Conservation (phyloP, 495 filamentous ascomycete species). For the Penicillium salamii region DNA sequence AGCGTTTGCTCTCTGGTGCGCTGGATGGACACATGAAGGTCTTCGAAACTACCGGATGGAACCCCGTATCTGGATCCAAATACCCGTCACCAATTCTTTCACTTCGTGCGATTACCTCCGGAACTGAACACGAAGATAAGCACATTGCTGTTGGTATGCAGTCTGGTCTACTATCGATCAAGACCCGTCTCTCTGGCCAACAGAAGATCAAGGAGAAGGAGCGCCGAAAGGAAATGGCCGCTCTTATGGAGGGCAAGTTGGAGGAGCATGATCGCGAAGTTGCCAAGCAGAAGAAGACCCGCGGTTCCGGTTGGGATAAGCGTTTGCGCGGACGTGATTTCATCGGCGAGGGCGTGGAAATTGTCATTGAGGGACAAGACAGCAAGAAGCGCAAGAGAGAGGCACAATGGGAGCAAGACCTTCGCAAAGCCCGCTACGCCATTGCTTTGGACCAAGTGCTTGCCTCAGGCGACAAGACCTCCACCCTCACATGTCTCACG, state of each 20-base stretch:
- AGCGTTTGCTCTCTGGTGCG: conserved; percentile 78
- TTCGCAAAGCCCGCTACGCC: conserved; percentile 74
- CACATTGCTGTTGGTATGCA: conserved; percentile 94
- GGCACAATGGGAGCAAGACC: conserved; percentile 72
- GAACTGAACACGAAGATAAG: conserved; percentile 67
- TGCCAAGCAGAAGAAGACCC: conserved; percentile 63
- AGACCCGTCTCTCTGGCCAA: conserved; percentile 79
- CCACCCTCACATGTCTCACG: conserved; percentile 72
- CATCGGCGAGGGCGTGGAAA: conserved; percentile 80
- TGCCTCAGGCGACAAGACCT: conserved; percentile 49
- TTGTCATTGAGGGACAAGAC: conserved; percentile 78
- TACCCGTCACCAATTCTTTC: conserved; percentile 89
- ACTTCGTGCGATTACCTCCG: conserved; percentile 67
- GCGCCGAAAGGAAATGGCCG: conserved; percentile 80
- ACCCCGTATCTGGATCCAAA: conserved; percentile 86
- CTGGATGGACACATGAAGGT: conserved; percentile 96
- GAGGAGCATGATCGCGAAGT: conserved; percentile 65
- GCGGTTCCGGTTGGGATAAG: conserved; percentile 66
- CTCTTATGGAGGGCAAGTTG: conserved; percentile 72
- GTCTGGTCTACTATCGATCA: conserved; percentile 81
- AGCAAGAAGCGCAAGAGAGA: conserved; percentile 56
- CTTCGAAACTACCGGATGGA: conserved; percentile 88
- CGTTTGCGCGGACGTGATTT: conserved; percentile 74
- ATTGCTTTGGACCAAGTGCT: conserved; percentile 78
- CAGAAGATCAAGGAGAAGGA: conserved; percentile 76